A percentile compares a stretch with the other conserved stretches of the same genome.
Conservation (phyloP, 768 basidiomycete species). For the Crassisporium funariophilum region DNA sequence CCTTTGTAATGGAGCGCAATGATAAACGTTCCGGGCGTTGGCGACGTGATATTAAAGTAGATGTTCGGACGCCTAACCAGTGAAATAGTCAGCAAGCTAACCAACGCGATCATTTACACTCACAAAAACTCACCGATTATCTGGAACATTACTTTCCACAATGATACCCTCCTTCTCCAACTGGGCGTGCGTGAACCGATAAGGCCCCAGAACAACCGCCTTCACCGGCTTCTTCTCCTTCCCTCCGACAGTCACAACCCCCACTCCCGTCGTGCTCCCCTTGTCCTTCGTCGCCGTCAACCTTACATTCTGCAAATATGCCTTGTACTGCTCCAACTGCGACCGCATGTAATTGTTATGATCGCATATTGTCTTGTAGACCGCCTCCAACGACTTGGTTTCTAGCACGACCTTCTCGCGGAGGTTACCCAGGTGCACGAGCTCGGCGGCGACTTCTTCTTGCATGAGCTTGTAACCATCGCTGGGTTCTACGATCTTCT, state of each 20-base stretch:
- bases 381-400: slow-evolving; percentile 90
- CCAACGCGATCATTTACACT: background rate
- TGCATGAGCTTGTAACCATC: slow-evolving; percentile 96
- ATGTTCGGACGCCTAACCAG: slow-evolving; percentile 86
- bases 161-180: slow-evolving; percentile 99
- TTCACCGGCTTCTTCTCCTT: slow-evolving; percentile 95
- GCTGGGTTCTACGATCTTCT: slow-evolving; percentile 75
- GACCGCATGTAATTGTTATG: slow-evolving; percentile 97
- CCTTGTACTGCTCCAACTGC: slow-evolving; percentile 99
- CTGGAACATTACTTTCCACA: slow-evolving; percentile 98
- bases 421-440: slow-evolving; percentile 94
- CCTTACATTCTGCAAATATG: slow-evolving; percentile 97
- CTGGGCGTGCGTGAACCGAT: slow-evolving; percentile 97
- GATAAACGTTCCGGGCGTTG: slow-evolving; percentile 97
- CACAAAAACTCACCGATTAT: slow-evolving; percentile 73
- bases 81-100: slow-evolving; percentile 11
- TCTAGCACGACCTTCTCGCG: slow-evolving; percentile 94
- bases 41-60: slow-evolving; percentile 98
- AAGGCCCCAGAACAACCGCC: slow-evolving; percentile 88
- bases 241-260: slow-evolving; percentile 93
- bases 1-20: slow-evolving; percentile 99
- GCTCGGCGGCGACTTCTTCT: slow-evolving; percentile 94
- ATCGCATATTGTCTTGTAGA: slow-evolving; percentile 99
- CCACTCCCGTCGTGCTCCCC: slow-evolving; percentile 84
- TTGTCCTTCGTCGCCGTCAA: slow-evolving; percentile 88